A percentile compares a stretch with the other conserved stretches of the same genome.
Evolutionary conservation across 257 asterid genomes (phyloP).

Genomic region (Fraxinus pennsylvanica): DNA sequence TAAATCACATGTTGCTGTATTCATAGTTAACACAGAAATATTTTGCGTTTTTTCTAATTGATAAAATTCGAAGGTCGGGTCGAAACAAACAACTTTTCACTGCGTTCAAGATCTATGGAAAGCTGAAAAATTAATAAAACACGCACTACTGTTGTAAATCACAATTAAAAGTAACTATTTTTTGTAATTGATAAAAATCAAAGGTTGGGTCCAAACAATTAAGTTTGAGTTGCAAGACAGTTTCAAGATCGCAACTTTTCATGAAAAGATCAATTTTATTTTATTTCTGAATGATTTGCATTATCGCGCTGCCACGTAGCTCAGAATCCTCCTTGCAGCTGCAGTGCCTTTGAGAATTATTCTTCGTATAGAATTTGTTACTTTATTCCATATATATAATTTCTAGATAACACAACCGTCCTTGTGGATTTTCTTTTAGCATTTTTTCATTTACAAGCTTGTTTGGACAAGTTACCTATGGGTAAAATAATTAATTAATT

Average conservation of each 20-base stretch:
- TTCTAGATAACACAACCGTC: not conserved
- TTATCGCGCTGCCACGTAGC: not conserved
- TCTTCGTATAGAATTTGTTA: not conserved
- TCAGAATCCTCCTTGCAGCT: not conserved
- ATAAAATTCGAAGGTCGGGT: not conserved
- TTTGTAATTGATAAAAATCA: not conserved
- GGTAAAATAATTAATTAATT: not conserved
- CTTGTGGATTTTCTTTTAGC: not conserved
- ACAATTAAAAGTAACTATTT: not conserved
- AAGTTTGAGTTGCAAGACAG: not conserved
- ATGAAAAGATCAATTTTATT: not conserved
- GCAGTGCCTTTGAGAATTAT: not conserved
- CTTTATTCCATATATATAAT: not conserved
- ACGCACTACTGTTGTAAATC: not conserved
- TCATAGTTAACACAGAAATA: not conserved
- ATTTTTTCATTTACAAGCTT: not conserved
- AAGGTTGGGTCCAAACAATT: not conserved
- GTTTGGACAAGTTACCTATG: not conserved
- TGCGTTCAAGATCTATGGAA: not conserved
- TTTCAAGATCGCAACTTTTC: not conserved
- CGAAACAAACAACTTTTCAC: not conserved
- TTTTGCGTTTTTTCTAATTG: not conserved
- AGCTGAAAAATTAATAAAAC: not conserved
- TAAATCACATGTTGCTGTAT: not conserved
- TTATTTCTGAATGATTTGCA: not conserved